These are phyloP conservation scores for Mycena sanguinolenta DNA, from an alignment of 768 basidiomycete genomes.

Conservation along the genomic window DNA sequence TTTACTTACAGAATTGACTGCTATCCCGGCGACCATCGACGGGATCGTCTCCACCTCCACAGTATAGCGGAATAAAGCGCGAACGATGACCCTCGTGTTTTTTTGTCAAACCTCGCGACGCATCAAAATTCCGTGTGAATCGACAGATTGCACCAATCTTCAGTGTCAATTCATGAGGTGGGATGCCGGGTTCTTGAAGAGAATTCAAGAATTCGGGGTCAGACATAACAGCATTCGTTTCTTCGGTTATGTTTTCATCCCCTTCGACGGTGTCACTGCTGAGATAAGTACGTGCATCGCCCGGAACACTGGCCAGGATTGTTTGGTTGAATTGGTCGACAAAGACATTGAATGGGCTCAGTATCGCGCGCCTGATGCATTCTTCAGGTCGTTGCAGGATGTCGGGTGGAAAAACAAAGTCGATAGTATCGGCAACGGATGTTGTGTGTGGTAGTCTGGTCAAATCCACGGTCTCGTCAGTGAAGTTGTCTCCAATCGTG, in stretches of 20 bases:
- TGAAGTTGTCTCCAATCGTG: background rate
- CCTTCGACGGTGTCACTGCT: background rate
- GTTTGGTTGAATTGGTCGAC: background rate
- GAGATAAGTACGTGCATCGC: background rate
- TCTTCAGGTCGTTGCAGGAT: background rate
- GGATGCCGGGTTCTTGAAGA: too few species aligned
- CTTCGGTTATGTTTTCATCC: background rate
- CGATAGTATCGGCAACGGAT: background rate
- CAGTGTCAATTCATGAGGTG: too few species aligned
- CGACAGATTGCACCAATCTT: too few species aligned
- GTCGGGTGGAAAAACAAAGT: background rate
- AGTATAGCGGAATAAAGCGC: too few species aligned
- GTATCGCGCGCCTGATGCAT: background rate
- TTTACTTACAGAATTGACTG: too few species aligned
- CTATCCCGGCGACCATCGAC: too few species aligned
- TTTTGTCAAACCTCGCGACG: too few species aligned
- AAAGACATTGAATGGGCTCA: background rate
- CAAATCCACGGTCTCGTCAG: background rate
- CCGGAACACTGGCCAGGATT: background rate
- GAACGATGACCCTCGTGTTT: too few species aligned
- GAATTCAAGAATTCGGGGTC: too few species aligned
- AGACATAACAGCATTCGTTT: too few species aligned
- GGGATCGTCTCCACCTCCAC: too few species aligned
- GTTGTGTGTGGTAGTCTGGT: background rate
- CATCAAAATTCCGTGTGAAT: too few species aligned